These are phyloP conservation scores for Alternaria infectoria DNA, from an alignment of 2,329 filamentous ascomycete species.

Conservation along the genomic window DNA sequence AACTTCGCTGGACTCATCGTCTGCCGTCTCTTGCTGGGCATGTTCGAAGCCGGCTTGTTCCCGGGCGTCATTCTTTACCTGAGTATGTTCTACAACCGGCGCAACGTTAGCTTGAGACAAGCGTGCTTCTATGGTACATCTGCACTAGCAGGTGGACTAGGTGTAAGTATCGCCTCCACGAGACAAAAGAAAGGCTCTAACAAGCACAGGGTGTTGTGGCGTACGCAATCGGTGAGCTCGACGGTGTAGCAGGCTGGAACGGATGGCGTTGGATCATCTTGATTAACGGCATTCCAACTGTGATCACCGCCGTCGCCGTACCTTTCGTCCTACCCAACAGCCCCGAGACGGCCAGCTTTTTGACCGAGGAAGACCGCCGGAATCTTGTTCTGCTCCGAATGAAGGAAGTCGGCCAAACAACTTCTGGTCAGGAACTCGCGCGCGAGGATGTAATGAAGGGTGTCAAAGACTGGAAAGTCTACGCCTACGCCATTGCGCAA, in stretches of 20 bases:
- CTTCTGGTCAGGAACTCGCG: constrained; percentile 53
- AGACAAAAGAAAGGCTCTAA: background rate
- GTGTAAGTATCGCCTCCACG: constrained; percentile 26
- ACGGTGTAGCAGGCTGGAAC: constrained; percentile 27
- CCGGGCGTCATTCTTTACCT: constrained; percentile 36
- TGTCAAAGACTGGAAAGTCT: constrained; percentile 46
- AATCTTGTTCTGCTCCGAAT: constrained; percentile 27
- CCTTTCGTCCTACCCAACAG: constrained; percentile 61
- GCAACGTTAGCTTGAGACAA: constrained; percentile 57
- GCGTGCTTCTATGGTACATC: constrained; percentile 62
- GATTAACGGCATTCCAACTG: constrained; percentile 38
- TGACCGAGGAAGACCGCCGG: constrained; percentile 32
- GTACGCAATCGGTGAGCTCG: constrained; percentile 34
- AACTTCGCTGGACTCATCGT: constrained; percentile 35
- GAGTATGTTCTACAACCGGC: constrained; percentile 36
- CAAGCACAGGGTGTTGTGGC: constrained; percentile 26
- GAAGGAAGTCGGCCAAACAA: constrained; percentile 54
- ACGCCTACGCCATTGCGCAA: constrained; percentile 55
- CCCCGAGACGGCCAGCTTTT: constrained; percentile 43
- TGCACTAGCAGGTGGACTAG: constrained; percentile 61
- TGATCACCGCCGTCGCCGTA: constrained; percentile 50
- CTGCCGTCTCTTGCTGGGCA: constrained; percentile 36
- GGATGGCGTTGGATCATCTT: constrained; percentile 43
- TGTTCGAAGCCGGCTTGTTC: constrained; percentile 38
- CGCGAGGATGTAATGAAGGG: constrained; percentile 57